Evolutionary conservation across 2,329 filamentous ascomycete species (phyloP).

Genomic region (Fonsecaea erecta): DNA sequence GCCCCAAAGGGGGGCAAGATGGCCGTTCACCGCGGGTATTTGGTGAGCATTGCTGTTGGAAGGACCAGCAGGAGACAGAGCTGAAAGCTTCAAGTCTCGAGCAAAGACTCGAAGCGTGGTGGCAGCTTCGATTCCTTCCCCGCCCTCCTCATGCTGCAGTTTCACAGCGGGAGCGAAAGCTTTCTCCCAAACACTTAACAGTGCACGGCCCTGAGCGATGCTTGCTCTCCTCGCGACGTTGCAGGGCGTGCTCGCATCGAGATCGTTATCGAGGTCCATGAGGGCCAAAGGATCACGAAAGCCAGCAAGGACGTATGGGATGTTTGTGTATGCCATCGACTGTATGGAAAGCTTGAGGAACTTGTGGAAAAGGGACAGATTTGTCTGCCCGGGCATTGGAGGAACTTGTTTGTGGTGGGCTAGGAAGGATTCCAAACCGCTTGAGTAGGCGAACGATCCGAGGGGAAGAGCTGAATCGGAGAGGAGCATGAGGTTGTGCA

Average conservation of each 20-base stretch:
- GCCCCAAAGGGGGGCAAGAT: slow-evolving; percentile 67
- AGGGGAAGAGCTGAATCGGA: slow-evolving; percentile 68
- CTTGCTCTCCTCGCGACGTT: slow-evolving; percentile 66
- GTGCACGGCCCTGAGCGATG: slow-evolving; percentile 63
- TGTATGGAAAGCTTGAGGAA: slow-evolving; percentile 63
- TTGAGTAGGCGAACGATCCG: slow-evolving; percentile 69
- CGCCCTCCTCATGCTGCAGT: slow-evolving; percentile 5
- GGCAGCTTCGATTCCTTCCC: slow-evolving; percentile 34
- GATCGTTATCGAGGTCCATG: slow-evolving; percentile 63
- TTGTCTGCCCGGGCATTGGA: slow-evolving; percentile 36
- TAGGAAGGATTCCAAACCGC: slow-evolving; percentile 67
- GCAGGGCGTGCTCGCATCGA: slow-evolving; percentile 67
- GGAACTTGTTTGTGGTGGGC: slow-evolving; percentile 58
- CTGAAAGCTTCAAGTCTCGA: slow-evolving; percentile 44
- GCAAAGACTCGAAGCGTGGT: slow-evolving; percentile 46
- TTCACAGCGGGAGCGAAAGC: slow-evolving; percentile 32
- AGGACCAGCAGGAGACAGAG: slow-evolving; percentile 41
- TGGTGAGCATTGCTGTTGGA: not conserved
- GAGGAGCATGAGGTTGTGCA: slow-evolving; percentile 58
- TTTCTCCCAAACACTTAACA: slow-evolving; percentile 64
- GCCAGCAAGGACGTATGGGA: slow-evolving; percentile 64
- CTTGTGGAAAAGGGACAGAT: slow-evolving; percentile 53
- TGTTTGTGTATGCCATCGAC: slow-evolving; percentile 62
- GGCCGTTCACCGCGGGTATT: slow-evolving; percentile 50
- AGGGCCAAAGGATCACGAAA: slow-evolving; percentile 57